A percentile compares a stretch with the other conserved stretches of the same genome.
phyloP scores from a whole-genome alignment of 2,329 filamentous ascomycete genomes.

The Pyricularia sp. region DNA sequence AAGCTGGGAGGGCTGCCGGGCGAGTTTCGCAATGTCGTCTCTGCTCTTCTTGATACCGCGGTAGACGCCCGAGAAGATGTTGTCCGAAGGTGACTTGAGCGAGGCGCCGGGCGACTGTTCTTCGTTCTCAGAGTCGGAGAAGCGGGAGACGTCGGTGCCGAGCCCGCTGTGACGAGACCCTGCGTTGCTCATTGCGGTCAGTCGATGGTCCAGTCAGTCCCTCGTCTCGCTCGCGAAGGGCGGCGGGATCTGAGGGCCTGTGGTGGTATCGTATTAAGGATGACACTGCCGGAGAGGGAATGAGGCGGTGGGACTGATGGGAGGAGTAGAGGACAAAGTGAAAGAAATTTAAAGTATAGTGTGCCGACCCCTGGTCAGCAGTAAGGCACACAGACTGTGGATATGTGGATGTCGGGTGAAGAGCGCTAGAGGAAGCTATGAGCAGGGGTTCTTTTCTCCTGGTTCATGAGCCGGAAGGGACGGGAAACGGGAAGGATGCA shows the following conservation, averaged over 20 bases:
- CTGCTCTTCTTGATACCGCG: slow-evolving; percentile 34
- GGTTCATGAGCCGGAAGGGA: background rate
- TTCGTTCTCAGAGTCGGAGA: slow-evolving; percentile 33
- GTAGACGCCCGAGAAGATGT: slow-evolving; percentile 35
- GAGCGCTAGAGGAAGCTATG: background rate
- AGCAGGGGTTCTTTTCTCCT: background rate
- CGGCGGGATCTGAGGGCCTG: background rate
- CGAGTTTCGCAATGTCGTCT: slow-evolving; percentile 29
- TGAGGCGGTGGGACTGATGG: background rate
- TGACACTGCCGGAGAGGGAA: background rate
- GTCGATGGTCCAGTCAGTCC: slow-evolving; percentile 8
- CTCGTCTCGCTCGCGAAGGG: slow-evolving; percentile 8
- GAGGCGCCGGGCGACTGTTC: slow-evolving; percentile 19
- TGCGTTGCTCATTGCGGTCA: slow-evolving; percentile 20
- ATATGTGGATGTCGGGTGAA: background rate
- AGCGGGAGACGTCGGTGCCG: slow-evolving; percentile 21
- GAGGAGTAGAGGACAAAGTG: background rate
- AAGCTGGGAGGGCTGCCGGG: slow-evolving; percentile 28
- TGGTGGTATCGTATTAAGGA: background rate
- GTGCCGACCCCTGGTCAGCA: background rate
- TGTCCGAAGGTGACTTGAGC: slow-evolving; percentile 29
- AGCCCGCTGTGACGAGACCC: slow-evolving; percentile 13
- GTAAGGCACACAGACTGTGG: background rate
- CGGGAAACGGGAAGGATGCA: background rate
- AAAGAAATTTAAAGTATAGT: background rate